Conservation (phyloP, 2,329 filamentous ascomycete species). For the Paecilomyces variotii region DNA sequence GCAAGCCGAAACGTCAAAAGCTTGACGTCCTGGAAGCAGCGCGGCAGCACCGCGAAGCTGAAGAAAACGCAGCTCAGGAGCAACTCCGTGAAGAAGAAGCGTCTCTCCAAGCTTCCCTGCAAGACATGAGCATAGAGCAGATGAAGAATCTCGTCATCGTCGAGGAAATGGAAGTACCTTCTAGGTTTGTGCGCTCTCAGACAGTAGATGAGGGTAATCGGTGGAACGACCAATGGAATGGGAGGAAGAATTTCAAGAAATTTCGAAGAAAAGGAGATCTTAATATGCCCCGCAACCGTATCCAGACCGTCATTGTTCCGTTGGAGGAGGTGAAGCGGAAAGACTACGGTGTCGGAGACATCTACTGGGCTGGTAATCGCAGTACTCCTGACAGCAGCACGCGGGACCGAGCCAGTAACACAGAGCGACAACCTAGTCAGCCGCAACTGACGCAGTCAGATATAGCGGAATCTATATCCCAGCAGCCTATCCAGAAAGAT, state of each 20-base stretch:
- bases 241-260: slow-evolving; percentile 90
- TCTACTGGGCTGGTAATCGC: slow-evolving; percentile 56
- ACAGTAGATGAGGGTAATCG: slow-evolving; percentile 47
- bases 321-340: slow-evolving; percentile 65
- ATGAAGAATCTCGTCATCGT: slow-evolving; percentile 68
- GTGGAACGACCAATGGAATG: slow-evolving; percentile 89
- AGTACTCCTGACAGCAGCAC: slow-evolving; percentile 18
- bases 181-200: slow-evolving; percentile 19
- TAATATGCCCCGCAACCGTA: slow-evolving; percentile 28
- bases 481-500: background rate
- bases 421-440: slow-evolving; percentile 19
- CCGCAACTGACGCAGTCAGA: slow-evolving; percentile 2
- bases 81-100: slow-evolving; percentile 60
- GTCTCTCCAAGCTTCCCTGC: slow-evolving; percentile 47
- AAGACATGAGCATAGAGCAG: slow-evolving; percentile 61
- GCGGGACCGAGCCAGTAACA: slow-evolving; percentile 10
- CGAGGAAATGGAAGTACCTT: slow-evolving; percentile 62
- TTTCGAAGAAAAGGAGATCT: slow-evolving; percentile 47
- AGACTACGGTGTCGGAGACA: slow-evolving; percentile 64
- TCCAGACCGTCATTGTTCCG: slow-evolving; percentile 56
- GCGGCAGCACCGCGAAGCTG: slow-evolving; percentile 43
- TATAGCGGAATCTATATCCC: slow-evolving; percentile 4
- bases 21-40: slow-evolving; percentile 63
- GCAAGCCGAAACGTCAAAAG: slow-evolving; percentile 47
- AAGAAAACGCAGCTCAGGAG: slow-evolving; percentile 47